Percentiles rank a stretch among this genome's conserved stretches.
Conservation (phyloP, 75 land plant species). For the Pseudotsuga menziesii region DNA sequence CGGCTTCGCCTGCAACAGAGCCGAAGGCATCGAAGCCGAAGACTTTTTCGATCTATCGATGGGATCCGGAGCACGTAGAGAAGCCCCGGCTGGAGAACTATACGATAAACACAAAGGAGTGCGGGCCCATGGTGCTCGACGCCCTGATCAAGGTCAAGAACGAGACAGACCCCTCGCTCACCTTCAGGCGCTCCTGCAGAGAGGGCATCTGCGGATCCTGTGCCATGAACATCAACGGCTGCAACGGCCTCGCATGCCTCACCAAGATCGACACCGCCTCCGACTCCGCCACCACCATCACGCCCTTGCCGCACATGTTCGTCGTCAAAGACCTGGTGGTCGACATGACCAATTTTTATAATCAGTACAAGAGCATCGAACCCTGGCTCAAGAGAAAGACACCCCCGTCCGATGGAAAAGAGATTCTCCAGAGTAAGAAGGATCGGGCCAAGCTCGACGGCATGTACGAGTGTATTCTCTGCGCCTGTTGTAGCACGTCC, state of each 20-base stretch:
- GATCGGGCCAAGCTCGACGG: conserved; percentile 89
- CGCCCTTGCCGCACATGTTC: conserved; percentile 94
- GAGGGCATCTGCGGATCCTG: conserved; percentile 99
- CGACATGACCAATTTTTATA: conserved; percentile 95
- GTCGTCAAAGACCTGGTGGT: conserved; percentile 95
- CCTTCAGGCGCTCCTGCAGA: conserved; percentile 94
- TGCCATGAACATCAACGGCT: conserved; percentile 95
- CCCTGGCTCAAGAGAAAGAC: conserved; percentile 94
- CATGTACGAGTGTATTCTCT: conserved; percentile 95
- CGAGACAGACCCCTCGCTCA: conserved; percentile 77
- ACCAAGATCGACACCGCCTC: conserved; percentile 60
- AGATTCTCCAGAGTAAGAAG: conserved; percentile 74
- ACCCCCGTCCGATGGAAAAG: conserved; percentile 45
- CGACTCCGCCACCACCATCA: conserved; percentile 34
- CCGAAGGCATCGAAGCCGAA: conserved; percentile 16
- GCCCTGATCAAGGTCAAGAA: conserved; percentile 97
- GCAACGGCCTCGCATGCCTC: conserved; percentile 90
- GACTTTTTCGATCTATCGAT: conserved; percentile 60
- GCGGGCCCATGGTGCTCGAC: conserved; percentile 98
- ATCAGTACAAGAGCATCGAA: conserved; percentile 94
- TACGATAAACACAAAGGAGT: conserved; percentile 69
- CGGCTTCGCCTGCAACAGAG: no score
- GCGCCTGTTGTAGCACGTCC: conserved; percentile 94
- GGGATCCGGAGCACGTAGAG: conserved; percentile 44
- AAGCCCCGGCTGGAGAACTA: conserved; percentile 49